Evolutionary conservation across 2,329 filamentous ascomycete species (phyloP), one percentile per base, ranked within the genome.

Genomic region (Arthroderma sp.): DNA sequence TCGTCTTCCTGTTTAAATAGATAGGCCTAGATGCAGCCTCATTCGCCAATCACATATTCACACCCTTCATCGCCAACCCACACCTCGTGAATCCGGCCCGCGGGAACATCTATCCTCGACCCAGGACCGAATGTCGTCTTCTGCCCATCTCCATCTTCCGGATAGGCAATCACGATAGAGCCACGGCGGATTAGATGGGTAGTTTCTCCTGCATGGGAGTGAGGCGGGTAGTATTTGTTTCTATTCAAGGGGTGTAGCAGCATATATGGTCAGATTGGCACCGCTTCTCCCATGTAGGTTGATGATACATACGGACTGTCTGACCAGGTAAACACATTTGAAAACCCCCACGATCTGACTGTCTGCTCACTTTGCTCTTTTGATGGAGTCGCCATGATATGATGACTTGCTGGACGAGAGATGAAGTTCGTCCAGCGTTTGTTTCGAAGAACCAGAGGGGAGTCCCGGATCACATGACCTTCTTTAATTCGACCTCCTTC

Each of bases 41-140:
- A 74, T 53, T 78, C 73, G 27, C 74, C 74, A 56, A 78, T 77
- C 28, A 78, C 73, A 64, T 77, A 77, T 48, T 74, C 75, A 58
- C 75, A 79, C 1, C 76, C 76, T 36, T 71, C 63, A 5, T 60
- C 50, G 1, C 77, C 75, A 50, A 80, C 72, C 75, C 75, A 79
- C 1, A 80, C 75, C 58, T 80, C 74, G 54, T 80, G 75, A 22
- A 69, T 45, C 51, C 69, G 70, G 2, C 68, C 64, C 0, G 73
- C 74, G 27, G 74, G 71, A 0, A 80, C 75, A 59, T 80, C 75
- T 11, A 78, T 59, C 49, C 76, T 61, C 1, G 65, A 65, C 2
- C 76, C 76, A 0, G 64, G 62, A 0, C 73, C 70, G 50, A 76
- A 75, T 0, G 71, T 78, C 59, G 77, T 69, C 50, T 72, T 77